Evolutionary conservation across 179 eudicot genomes (phyloP).

Genomic region (Camellia oleifera): DNA sequence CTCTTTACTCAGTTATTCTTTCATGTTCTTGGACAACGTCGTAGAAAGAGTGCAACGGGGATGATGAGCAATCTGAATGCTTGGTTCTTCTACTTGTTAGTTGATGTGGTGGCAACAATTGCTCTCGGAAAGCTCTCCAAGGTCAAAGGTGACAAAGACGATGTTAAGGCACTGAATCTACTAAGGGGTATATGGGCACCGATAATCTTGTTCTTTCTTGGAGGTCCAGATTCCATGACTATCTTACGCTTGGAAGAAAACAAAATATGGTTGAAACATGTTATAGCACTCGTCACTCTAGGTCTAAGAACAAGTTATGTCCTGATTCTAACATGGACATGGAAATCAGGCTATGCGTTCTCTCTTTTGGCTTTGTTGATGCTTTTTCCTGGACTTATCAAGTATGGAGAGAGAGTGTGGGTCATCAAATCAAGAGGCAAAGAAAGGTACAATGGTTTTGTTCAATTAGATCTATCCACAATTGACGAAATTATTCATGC

Average conservation of each 20-base stretch:
- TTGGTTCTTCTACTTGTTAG: constrained; percentile 5
- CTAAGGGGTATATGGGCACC: constrained; percentile 4
- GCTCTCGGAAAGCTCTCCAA: constrained; percentile 20
- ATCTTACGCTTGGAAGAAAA: not conserved
- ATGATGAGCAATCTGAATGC: not conserved
- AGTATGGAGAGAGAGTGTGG: constrained; percentile 16
- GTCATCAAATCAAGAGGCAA: constrained; percentile 3
- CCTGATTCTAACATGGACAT: not conserved
- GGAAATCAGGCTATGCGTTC: not conserved
- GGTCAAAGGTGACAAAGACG: not conserved
- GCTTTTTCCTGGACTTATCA: constrained; percentile 7
- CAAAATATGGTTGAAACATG: constrained; percentile 3
- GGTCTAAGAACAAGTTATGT: constrained; percentile 7
- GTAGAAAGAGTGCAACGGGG: not conserved
- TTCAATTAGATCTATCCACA: too few species aligned
- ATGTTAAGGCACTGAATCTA: not conserved
- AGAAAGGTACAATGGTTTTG: too few species aligned
- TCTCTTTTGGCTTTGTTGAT: not conserved
- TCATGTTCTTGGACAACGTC: not conserved
- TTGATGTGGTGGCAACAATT: constrained; percentile 12
- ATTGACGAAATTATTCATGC: too few species aligned
- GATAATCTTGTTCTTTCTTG: not conserved
- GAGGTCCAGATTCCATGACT: constrained; percentile 17
- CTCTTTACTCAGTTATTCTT: constrained; percentile 9
- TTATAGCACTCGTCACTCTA: not conserved